Evolutionary conservation across 805 yeast genomes (phyloP).

Genomic region (Candida broadrunensis): DNA sequence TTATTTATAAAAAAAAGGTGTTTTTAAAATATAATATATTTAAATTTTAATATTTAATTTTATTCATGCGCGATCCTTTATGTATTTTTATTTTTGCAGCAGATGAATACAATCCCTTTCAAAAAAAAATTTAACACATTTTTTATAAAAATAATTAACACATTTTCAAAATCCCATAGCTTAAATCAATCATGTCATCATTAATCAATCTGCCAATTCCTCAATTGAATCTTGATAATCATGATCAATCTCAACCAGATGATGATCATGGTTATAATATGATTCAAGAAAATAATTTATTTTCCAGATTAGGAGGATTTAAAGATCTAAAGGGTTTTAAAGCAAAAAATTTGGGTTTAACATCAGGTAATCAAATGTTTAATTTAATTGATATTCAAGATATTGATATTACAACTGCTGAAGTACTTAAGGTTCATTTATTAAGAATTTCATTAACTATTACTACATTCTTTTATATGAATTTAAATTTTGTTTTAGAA

Average conservation of each 20-base stretch:
- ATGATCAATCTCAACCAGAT: background rate
- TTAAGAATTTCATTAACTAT: conserved; percentile 10
- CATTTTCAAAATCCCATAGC: no score
- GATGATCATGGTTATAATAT: background rate
- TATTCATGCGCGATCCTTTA: no score
- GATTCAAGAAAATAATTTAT: background rate
- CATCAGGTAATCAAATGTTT: conserved; percentile 6
- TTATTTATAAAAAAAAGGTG: no score
- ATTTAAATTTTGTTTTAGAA: background rate
- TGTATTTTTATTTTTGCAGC: no score
- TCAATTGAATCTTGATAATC: background rate
- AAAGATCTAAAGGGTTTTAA: conserved; percentile 8
- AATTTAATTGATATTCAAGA: conserved; percentile 11
- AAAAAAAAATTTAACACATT: no score
- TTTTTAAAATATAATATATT: no score
- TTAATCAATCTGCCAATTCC: background rate
- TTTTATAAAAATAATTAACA: no score
- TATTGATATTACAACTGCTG: conserved; percentile 13
- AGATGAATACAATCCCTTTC: no score
- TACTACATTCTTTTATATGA: conserved; percentile 4
- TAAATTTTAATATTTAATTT: no score
- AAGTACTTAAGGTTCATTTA: conserved; percentile 15
- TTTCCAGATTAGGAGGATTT: conserved; percentile 1
- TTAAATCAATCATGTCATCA: background rate
- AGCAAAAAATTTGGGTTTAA: conserved; percentile 11